These are phyloP conservation scores for Alternaria panax DNA, from an alignment of 2,329 filamentous ascomycete genomes.

Conservation along the genomic window DNA sequence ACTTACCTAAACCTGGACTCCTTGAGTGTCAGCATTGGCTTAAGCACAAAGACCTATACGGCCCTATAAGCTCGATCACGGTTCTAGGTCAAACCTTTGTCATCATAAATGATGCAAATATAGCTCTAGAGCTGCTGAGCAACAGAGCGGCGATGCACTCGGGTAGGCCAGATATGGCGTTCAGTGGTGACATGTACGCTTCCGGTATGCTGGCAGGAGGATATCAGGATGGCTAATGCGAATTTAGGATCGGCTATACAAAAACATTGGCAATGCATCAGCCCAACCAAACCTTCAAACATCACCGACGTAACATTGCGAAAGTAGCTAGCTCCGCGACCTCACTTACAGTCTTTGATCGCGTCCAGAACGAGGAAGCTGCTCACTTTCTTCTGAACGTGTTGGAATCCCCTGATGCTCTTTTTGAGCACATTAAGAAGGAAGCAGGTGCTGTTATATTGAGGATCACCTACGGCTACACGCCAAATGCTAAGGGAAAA, in stretches of 20 bases:
- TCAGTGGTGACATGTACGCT: conserved; percentile 36
- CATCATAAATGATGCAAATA: conserved; percentile 38
- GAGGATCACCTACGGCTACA: conserved; percentile 53
- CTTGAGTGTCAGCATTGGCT: conserved; percentile 55
- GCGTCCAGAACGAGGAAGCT: conserved; percentile 38
- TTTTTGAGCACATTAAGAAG: conserved; percentile 39
- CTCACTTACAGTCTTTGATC: conserved; percentile 34
- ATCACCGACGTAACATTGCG: conserved; percentile 36
- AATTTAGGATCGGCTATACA: conserved; percentile 36
- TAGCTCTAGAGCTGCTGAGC: conserved; percentile 36
- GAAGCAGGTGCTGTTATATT: conserved; percentile 40
- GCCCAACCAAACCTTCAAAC: conserved; percentile 32
- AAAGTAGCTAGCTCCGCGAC: conserved; percentile 34
- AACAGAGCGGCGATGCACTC: conserved; percentile 31
- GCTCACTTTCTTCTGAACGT: conserved; percentile 39
- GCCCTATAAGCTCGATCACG: conserved; percentile 42
- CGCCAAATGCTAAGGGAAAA: conserved; percentile 46
- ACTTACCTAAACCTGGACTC: conserved; percentile 53
- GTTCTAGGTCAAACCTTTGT: conserved; percentile 40
- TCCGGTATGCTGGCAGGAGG: neutral
- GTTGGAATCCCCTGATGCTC: conserved; percentile 26
- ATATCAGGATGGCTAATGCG: neutral
- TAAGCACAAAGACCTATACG: conserved; percentile 51
- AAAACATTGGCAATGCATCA: conserved; percentile 30
- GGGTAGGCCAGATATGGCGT: conserved; percentile 32